Conservation (phyloP, 176 grass and related monocot species). For the Alopecurus myosuroides region DNA sequence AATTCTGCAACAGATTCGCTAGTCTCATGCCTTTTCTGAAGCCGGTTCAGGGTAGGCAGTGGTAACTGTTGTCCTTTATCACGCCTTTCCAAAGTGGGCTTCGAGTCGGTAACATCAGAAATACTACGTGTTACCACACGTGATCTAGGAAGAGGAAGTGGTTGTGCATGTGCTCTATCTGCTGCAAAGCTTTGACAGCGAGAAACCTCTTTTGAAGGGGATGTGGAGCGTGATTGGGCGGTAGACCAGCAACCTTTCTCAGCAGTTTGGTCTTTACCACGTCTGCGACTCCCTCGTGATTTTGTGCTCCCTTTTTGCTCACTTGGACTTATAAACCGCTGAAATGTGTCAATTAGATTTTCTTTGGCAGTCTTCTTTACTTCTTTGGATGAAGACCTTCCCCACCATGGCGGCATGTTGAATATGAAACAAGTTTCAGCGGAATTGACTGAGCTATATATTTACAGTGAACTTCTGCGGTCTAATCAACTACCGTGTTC, state of each 20-base stretch:
- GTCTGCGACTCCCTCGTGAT: slow-evolving; percentile 52
- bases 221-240: slow-evolving; percentile 83
- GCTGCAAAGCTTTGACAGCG: slow-evolving; percentile 95
- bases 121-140: slow-evolving; percentile 48
- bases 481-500: slow-evolving; percentile 20
- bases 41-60: slow-evolving; percentile 53
- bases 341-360: slow-evolving; percentile 84
- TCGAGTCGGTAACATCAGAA: slow-evolving; percentile 77
- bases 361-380: slow-evolving; percentile 87
- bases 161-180: slow-evolving; percentile 65
- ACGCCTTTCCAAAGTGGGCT: slow-evolving; percentile 57
- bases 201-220: slow-evolving; percentile 82
- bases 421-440: slow-evolving; percentile 23
- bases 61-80: slow-evolving; percentile 62
- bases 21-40: slow-evolving; percentile 50
- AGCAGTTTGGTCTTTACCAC: slow-evolving; percentile 44
- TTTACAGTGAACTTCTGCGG: slow-evolving; percentile 11
- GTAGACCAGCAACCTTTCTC: slow-evolving; percentile 84
- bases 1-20: slow-evolving; percentile 51
- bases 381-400: slow-evolving; percentile 93
- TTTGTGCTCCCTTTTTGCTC: slow-evolving; percentile 73
- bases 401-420: slow-evolving; percentile 95
- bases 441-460: slow-evolving; percentile 29
- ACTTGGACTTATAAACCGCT: slow-evolving; percentile 76
- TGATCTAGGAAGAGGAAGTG: slow-evolving; percentile 83